Base-by-base conservation (phyloP, 2,329 filamentous ascomycete species). In the Paraphaeosphaeria sporulosa region DNA sequence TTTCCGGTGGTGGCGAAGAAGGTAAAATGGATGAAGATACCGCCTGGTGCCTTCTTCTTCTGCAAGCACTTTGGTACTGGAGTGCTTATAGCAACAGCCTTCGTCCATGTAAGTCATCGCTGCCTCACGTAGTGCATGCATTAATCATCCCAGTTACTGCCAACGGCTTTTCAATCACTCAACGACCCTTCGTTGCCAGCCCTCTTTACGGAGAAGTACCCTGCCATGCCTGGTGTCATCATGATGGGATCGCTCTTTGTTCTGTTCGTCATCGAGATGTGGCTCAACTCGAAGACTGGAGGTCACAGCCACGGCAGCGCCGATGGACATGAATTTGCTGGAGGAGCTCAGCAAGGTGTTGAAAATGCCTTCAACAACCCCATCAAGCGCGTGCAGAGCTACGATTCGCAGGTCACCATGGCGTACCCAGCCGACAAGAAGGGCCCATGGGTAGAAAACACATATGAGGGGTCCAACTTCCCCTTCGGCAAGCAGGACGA, bases 31-130 rank as follows among this genome's bases (percentile, higher is more conserved):
- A 76, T 88, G 69, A 86, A 85, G 74, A 84, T 87, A 9, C 85
- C 85, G 0, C 78, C 83, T 1, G 83, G 81, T 64, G 71, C 86
- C 34, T 87, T 88, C 74, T 88, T 88, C 71, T 83, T 85, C 57
- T 87, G 85, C 76, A 88, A 88, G 66, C 86, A 88, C 68, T 78
- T 79, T 55, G 76, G 92, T 71, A 95, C 92, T 1, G 92, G 92
- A 60, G 92, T 95, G 21, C 82, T 95, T n/a, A 89, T 95, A 63
- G 91, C 92, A 12, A 95, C 92, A 1, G 91, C 92, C 57, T 95
- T 95, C 71, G 91, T 94, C 27, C 91, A 94, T 79, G 76, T 78
- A 65, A 57, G 75, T 63, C 17, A 48, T 19, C 21, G 19, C 23
- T 30, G 8, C 34, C n/a, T 23, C 2, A 36, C 3, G n/a, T 17